Percentiles rank a stretch among this genome's conserved stretches.
These are phyloP conservation scores for Vanrija sp. DNA, from an alignment of 1,284 basidiomycete genomes.

Conservation along the genomic window DNA sequence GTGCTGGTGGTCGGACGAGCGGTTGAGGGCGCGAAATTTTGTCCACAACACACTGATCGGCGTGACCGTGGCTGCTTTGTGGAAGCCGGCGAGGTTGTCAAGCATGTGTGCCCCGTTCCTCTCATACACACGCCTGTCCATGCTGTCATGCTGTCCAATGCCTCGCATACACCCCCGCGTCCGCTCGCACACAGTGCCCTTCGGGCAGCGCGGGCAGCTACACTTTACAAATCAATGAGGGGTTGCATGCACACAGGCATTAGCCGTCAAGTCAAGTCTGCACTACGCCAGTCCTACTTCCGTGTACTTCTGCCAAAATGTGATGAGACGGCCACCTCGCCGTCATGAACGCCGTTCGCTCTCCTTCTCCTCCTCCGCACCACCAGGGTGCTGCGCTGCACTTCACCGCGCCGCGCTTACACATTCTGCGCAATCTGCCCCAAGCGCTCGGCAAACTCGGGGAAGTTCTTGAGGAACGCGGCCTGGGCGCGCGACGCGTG, in stretches of 20 bases:
- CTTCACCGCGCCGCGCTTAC: slow-evolving; percentile 11
- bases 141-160: too few relatives aligned
- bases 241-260: slow-evolving; percentile 12
- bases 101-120: too few relatives aligned
- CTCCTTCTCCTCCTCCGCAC: not conserved
- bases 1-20: too few relatives aligned
- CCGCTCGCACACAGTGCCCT: not conserved
- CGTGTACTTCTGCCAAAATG: not conserved
- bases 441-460: slow-evolving; percentile 61
- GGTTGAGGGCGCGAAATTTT: not conserved
- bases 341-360: not conserved
- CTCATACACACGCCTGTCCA: too few relatives aligned
- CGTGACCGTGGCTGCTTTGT: too few relatives aligned
- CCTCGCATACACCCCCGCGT: not conserved
- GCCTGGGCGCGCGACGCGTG: slow-evolving; percentile 76
- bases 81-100: too few relatives aligned
- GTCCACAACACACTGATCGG: too few relatives aligned
- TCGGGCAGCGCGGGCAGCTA: not conserved
- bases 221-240: slow-evolving; percentile 5
- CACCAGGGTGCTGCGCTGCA: not conserved
- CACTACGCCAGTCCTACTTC: not conserved
- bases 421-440: slow-evolving; percentile 48
- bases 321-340: not conserved
- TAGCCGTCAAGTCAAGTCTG: too few relatives aligned
- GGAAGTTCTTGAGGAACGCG: slow-evolving; percentile 76